Percentiles rank a stretch among this genome's conserved stretches.
Evolutionary conservation across 225 moss, liverwort and hornwort genomes (phyloP).

Genomic region (Anthoceros angustus): DNA sequence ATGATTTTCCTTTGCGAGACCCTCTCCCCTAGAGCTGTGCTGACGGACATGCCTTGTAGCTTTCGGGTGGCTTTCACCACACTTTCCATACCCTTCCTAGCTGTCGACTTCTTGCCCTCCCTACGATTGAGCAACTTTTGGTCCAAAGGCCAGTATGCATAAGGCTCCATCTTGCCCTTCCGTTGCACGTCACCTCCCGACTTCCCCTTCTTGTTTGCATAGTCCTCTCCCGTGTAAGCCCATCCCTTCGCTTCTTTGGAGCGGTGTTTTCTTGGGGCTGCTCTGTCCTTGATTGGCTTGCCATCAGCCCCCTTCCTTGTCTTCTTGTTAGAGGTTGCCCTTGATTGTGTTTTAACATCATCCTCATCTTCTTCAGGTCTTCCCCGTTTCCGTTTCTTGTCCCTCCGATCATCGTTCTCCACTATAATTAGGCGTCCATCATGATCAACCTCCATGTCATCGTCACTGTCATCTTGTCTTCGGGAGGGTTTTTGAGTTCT

Average conservation of each 20-base stretch:
- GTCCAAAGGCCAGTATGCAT: constrained; percentile 98
- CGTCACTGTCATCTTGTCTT: constrained; percentile 46
- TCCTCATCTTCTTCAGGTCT: constrained; percentile 49
- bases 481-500: constrained; percentile 44
- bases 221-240: constrained; percentile 92
- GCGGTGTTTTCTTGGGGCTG: constrained; percentile 14
- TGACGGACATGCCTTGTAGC: constrained; percentile 2
- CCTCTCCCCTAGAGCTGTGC: background rate
- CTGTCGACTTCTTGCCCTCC: constrained; percentile 61
- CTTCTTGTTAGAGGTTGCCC: constrained; percentile 30
- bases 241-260: constrained; percentile 17
- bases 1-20: background rate
- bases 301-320: constrained; percentile 20
- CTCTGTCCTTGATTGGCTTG: constrained; percentile 31
- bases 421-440: constrained; percentile 93
- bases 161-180: constrained; percentile 81
- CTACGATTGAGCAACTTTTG: constrained; percentile 84
- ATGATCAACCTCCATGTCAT: constrained; percentile 57
- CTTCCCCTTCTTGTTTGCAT: constrained; percentile 75
- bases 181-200: constrained; percentile 72
- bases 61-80: constrained; percentile 31
- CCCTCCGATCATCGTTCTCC: constrained; percentile 59
- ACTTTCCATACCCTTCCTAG: constrained; percentile 76
- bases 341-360: constrained; percentile 46
- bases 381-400: constrained; percentile 24